phyloP scores from a whole-genome alignment of 192 early-diverging fungal genomes.

The Podila horticola region DNA sequence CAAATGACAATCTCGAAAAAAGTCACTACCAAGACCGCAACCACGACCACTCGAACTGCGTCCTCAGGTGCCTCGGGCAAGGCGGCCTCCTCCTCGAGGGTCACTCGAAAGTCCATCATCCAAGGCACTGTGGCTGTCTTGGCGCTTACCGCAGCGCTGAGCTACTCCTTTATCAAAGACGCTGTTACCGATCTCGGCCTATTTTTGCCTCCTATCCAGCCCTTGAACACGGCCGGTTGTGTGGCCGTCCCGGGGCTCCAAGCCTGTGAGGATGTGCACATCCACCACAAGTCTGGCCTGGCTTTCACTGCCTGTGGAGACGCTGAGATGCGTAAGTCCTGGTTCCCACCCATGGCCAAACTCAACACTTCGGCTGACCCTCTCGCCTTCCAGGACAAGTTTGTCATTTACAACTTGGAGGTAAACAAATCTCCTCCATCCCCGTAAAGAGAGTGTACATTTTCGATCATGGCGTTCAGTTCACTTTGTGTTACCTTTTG shows the following conservation, averaged over 20 bases:
- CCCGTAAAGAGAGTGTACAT: background rate
- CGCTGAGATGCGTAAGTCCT: conserved; percentile 55
- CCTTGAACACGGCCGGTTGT: conserved; percentile 32
- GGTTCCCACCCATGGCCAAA: conserved; percentile 52
- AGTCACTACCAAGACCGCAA: background rate
- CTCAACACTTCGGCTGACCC: conserved; percentile 24
- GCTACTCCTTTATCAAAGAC: conserved; percentile 17
- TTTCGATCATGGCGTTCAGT: background rate
- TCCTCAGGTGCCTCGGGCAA: background rate
- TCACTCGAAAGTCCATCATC: conserved; percentile 1
- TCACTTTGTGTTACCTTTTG: background rate
- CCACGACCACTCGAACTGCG: background rate
- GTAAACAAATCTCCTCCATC: conserved; percentile 39
- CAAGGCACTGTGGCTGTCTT: background rate
- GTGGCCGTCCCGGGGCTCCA: conserved; percentile 38
- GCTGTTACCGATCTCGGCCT: conserved; percentile 24
- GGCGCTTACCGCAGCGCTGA: conserved; percentile 19
- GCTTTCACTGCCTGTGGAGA: conserved; percentile 68
- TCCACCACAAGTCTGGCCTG: conserved; percentile 60
- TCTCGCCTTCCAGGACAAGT: conserved; percentile 47
- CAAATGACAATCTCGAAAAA: background rate
- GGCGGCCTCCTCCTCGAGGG: background rate
- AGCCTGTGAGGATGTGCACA: conserved; percentile 69
- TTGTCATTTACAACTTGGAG: conserved; percentile 61
- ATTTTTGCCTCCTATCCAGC: conserved; percentile 9